phyloP scores from a whole-genome alignment of 306 rosid species.

The Prunus salicina region DNA sequence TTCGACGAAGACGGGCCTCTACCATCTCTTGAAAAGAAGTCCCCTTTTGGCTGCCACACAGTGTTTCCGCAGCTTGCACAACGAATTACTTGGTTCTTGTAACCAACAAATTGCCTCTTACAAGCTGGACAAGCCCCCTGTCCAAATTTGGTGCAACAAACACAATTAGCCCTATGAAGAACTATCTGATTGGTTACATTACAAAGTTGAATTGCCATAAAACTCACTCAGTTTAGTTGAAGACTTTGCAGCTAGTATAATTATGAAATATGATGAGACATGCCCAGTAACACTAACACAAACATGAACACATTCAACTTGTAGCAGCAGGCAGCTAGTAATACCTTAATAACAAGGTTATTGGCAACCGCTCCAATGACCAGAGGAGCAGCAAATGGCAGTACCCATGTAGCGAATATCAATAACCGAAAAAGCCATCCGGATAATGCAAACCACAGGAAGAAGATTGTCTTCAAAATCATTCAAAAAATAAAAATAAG shows the following conservation, averaged over 20 bases:
- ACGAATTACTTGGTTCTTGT: slow-evolving; percentile 73
- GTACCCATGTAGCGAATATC: slow-evolving; percentile 74
- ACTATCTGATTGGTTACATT: neutral
- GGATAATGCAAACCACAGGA: slow-evolving; percentile 92
- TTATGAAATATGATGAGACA: neutral
- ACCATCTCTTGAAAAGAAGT: slow-evolving; percentile 51
- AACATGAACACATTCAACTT: slow-evolving; percentile 10
- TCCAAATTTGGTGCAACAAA: slow-evolving; percentile 14
- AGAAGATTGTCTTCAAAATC: slow-evolving; percentile 75
- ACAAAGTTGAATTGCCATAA: neutral
- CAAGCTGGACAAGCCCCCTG: slow-evolving; percentile 97
- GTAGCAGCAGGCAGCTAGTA: neutral
- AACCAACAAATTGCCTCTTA: slow-evolving; percentile 74
- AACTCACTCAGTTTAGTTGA: neutral
- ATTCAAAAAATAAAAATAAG: neutral
- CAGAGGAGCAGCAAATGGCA: slow-evolving; percentile 95
- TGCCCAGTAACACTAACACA: neutral
- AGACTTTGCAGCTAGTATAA: neutral
- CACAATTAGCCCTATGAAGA: slow-evolving; percentile 12
- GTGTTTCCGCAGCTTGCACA: slow-evolving; percentile 84
- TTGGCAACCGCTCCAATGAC: slow-evolving; percentile 86
- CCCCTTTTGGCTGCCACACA: slow-evolving; percentile 95
- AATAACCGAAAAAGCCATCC: slow-evolving; percentile 93
- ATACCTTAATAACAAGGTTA: slow-evolving; percentile 78
- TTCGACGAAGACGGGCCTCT: slow-evolving; percentile 47